phyloP scores from a whole-genome alignment of 257 asterid species.

The Euphrasia confusa region DNA sequence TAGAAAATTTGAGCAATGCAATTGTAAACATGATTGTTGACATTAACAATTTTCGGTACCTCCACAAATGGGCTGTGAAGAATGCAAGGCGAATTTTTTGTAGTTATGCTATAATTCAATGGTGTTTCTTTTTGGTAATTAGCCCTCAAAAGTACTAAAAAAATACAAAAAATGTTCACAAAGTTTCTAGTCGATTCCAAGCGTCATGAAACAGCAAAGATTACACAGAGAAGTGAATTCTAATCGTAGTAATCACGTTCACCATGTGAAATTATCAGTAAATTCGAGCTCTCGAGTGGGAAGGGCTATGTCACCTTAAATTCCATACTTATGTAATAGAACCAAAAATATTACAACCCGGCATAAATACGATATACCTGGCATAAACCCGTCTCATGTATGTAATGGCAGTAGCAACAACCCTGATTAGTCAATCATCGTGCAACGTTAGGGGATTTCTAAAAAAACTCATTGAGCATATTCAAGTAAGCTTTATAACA shows the following conservation, averaged over 20 bases:
- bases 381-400: conserved; percentile 91
- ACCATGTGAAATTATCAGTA: conserved; percentile 1
- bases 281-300: too few species aligned
- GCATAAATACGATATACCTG: conserved; percentile 40
- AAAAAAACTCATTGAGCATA: background rate
- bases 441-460: conserved; percentile 12
- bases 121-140: background rate
- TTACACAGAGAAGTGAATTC: background rate
- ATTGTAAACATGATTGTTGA: too few species aligned
- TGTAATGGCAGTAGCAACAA: conserved; percentile 88
- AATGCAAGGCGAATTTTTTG: too few species aligned
- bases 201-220: background rate
- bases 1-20: too few species aligned
- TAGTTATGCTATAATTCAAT: background rate
- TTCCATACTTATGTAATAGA: background rate
- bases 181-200: background rate
- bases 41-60: too few species aligned
- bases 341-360: conserved; percentile 13
- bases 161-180: background rate
- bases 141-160: background rate
- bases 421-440: conserved; percentile 56
- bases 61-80: too few species aligned
- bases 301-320: too few species aligned
- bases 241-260: background rate
- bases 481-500: background rate